Base-by-base conservation (phyloP, 495 filamentous ascomycete species). In the Penicillium cinerascens region DNA sequence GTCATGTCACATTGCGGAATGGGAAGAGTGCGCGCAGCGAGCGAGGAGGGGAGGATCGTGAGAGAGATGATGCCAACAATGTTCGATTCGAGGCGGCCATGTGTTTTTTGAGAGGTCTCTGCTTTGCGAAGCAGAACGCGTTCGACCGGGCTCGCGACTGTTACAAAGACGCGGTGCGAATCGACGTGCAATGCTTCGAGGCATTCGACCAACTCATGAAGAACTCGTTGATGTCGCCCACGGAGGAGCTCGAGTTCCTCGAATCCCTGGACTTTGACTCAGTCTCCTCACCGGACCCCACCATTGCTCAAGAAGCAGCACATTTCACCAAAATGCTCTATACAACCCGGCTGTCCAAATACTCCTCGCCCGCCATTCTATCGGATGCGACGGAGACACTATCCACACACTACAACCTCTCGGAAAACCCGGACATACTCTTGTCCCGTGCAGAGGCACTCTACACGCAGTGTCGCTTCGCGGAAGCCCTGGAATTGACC, bases 181-280 rank as follows among this genome's bases (percentile, higher is more conserved):
- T 99, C 62, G 95, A 99, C 66, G 91, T 97, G 6, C 92, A 97
- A 66, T 99, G 93, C 68, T 97, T 95, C 63, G 93, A 99, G 66
- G 93, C 93, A 3, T 97, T 97, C 62, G 92, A 96, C 52, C 91
- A 96, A 68, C 79, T 99, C 44, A 96, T 97, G 87, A 91, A 92
- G 74, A 97, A 97, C 69, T 87, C 86, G 17, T 81, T 97, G 22
- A 95, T 99, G 89, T 91, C 92, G n/a, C 92, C 95, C 2, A 86
- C 91, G 36, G 95, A 99, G 68, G 93, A 99, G 65, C 91, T 93
- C 79, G 78, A 87, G 35, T 97, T 99, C 55, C 78, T 99, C 26
- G 88, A 92, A 54, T 89, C 87, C 20, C 77, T 99, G 10, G 89
- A 96, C 69, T 99, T 97, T 65, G 88, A 93, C 63, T 81, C 85